These are phyloP conservation scores for Cavenderia fasciculata DNA, from an alignment of 78 protist species.

Conservation along the genomic window DNA sequence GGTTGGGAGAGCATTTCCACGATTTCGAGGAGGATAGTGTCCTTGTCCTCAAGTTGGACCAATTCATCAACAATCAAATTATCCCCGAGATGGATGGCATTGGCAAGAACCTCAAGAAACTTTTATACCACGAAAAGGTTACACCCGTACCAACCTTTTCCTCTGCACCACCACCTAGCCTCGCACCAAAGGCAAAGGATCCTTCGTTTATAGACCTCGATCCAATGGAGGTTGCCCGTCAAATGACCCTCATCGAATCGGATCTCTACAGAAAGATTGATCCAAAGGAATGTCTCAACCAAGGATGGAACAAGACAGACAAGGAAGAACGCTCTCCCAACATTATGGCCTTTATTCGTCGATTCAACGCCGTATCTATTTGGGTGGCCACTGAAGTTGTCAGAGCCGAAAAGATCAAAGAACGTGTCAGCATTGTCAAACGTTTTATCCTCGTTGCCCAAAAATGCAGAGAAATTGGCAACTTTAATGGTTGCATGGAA, in stretches of 20 bases:
- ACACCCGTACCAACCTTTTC: conserved; percentile 15
- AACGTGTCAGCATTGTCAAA: conserved; percentile 41
- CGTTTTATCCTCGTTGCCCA: conserved; percentile 42
- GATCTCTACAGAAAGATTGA: conserved; percentile 75
- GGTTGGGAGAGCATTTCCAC: conserved; percentile 71
- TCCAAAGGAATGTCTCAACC: conserved; percentile 83
- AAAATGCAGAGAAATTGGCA: conserved; percentile 61
- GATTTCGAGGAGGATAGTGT: conserved; percentile 63
- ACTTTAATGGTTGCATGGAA: conserved; percentile 81
- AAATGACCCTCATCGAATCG: conserved; percentile 80
- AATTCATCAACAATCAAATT: conserved; percentile 19
- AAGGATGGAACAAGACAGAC: conserved; percentile 85
- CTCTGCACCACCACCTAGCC: conserved; percentile 20
- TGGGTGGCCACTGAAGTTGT: conserved; percentile 86
- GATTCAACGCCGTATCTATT: conserved; percentile 83
- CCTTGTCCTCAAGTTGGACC: conserved; percentile 24
- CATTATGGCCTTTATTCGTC: conserved; percentile 70
- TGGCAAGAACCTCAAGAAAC: conserved; percentile 15
- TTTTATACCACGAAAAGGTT: conserved; percentile 11
- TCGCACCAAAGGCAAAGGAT: conserved; percentile 32
- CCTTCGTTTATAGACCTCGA: conserved; percentile 67
- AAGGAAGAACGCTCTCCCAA: conserved; percentile 85
- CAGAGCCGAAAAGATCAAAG: conserved; percentile 44
- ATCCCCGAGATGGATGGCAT: conserved; percentile 24
- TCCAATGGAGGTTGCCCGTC: conserved; percentile 84